Conservation (phyloP, 352 stramenopile species). For the Stramenopiles sp. region DNA sequence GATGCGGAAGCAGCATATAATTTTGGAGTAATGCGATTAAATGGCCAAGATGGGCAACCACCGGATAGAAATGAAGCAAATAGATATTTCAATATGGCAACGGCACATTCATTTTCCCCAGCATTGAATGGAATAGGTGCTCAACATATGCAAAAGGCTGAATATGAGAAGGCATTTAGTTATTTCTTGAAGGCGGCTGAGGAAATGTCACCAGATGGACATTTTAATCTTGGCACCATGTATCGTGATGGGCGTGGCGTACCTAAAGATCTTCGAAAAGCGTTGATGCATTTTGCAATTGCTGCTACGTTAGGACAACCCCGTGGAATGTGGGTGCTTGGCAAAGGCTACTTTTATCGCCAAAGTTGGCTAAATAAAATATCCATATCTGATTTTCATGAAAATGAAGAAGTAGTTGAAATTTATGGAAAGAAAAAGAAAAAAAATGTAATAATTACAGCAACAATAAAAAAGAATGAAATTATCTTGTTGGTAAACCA, state of each 20-base stretch:
- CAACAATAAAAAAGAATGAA: neutral
- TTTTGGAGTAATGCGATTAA: neutral
- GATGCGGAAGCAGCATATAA: constrained; percentile 3
- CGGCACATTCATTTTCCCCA: neutral
- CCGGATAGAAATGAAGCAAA: neutral
- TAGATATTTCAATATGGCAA: constrained; percentile 1
- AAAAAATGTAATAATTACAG: neutral
- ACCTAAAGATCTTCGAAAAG: neutral
- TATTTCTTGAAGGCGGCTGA: neutral
- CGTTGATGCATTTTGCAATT: constrained; percentile 5
- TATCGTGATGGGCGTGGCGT: neutral
- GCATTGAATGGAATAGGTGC: neutral
- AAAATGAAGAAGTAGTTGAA: neutral
- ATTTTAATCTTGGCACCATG: constrained; percentile 2
- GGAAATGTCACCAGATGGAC: neutral
- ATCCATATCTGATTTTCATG: neutral
- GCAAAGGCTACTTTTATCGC: neutral
- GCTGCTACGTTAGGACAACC: neutral
- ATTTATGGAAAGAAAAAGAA: neutral
- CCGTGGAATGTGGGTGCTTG: neutral
- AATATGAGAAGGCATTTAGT: neutral
- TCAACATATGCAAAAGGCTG: neutral
- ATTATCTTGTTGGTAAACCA: neutral
- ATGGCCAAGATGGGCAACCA: neutral
- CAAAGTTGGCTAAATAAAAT: constrained; percentile 4